Conservation (phyloP, 805 yeast species). For the Starmerella scarabaei region DNA sequence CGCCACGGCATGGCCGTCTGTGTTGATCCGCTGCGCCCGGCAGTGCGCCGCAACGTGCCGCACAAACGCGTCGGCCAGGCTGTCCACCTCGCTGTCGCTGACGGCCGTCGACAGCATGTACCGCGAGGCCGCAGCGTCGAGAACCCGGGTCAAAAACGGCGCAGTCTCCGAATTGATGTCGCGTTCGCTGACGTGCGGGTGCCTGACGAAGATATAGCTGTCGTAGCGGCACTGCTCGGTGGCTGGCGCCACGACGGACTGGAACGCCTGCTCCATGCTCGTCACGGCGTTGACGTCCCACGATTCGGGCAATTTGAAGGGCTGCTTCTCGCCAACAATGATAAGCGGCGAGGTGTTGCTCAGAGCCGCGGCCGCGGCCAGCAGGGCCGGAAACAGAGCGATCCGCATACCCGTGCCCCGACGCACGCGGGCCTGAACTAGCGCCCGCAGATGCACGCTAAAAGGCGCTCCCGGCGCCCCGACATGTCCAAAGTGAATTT, state of each 20-base stretch:
- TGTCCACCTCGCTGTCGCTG: constrained; percentile 4
- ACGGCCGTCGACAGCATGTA: constrained; percentile 6
- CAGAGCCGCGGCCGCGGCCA: constrained; percentile 8
- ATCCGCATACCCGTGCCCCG: too few species aligned
- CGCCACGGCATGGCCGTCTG: constrained; percentile 32
- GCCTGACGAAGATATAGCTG: constrained; percentile 43
- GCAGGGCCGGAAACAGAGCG: neutral
- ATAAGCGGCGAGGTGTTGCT: constrained; percentile 18
- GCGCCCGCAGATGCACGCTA: too few species aligned
- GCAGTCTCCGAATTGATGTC: constrained; percentile 29
- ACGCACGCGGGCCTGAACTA: too few species aligned
- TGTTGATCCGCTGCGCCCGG: constrained; percentile 35
- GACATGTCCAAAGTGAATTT: too few species aligned
- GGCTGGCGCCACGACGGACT: constrained; percentile 10
- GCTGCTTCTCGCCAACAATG: constrained; percentile 10
- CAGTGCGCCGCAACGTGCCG: constrained; percentile 33
- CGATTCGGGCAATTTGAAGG: neutral
- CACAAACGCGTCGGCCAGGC: constrained; percentile 3
- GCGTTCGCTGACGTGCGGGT: constrained; percentile 38
- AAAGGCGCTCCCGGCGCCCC: too few species aligned
- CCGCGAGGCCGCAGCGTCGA: constrained; percentile 18
- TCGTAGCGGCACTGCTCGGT: constrained; percentile 36
- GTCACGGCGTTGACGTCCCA: constrained; percentile 1
- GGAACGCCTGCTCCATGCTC: constrained; percentile 6
- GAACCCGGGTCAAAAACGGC: constrained; percentile 20